A percentile compares a stretch with the other conserved stretches of the same genome.
phyloP scores from a whole-genome alignment of 306 rosid genomes.

The Arachis stenosperma region DNA sequence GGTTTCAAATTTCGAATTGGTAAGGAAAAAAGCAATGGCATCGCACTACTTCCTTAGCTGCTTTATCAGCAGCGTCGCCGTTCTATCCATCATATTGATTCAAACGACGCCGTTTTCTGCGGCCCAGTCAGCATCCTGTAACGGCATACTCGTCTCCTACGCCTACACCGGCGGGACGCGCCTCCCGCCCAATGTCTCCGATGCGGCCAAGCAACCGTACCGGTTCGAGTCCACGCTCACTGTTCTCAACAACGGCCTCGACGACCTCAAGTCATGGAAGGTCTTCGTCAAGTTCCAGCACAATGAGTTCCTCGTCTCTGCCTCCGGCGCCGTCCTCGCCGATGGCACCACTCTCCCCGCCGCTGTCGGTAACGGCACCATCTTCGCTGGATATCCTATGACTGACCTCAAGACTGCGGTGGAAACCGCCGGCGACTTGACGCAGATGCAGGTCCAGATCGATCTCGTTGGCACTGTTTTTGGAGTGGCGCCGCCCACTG shows the following conservation, averaged over 20 bases:
- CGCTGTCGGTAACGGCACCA: conserved; percentile 72
- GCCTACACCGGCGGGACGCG: conserved; percentile 48
- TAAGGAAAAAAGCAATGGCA: conserved; percentile 27
- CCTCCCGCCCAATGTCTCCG: conserved; percentile 62
- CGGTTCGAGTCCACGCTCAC: conserved; percentile 77
- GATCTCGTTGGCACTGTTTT: conserved; percentile 71
- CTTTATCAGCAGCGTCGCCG: conserved; percentile 30
- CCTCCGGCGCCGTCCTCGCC: conserved; percentile 63
- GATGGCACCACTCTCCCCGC: conserved; percentile 70
- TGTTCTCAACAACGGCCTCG: conserved; percentile 77
- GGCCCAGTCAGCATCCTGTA: conserved; percentile 60
- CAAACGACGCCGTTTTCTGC: conserved; percentile 43
- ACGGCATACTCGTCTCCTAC: conserved; percentile 72
- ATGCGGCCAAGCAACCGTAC: conserved; percentile 54
- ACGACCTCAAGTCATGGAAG: conserved; percentile 81
- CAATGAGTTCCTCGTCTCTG: conserved; percentile 71
- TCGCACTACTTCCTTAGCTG: neutral
- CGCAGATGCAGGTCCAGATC: conserved; percentile 82
- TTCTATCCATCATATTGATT: conserved; percentile 36
- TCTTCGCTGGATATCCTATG: conserved; percentile 76
- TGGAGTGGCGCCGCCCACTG: conserved; percentile 71
- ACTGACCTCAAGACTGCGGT: conserved; percentile 90
- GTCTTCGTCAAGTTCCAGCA: conserved; percentile 83
- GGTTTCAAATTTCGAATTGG: conserved; percentile 38
- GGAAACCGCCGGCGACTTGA: conserved; percentile 86